Base-by-base conservation (phyloP, 495 filamentous ascomycete species). In the Daldinia concentrica region DNA sequence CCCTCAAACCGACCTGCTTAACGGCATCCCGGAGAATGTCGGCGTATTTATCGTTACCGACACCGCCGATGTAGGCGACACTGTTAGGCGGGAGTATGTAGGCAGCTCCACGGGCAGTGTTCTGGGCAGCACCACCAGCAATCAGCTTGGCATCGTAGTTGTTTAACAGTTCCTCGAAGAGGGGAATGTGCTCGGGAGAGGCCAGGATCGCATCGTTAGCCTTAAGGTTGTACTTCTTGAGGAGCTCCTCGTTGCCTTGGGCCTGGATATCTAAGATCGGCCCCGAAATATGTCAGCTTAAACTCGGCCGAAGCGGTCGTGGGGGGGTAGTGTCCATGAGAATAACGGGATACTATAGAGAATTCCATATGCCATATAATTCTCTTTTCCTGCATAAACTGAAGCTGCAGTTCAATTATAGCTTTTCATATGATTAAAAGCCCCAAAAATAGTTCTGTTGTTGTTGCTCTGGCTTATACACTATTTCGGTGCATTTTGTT, bases 171-270 rank as follows among this genome's bases (percentile, higher is more conserved):
- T 99, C 96, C 75, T 97, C 93, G 80, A 95, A 98, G 79, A 99
- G 82, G 61, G 85, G 86, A 79, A 90, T 85, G 84, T 98, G 95
- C 84, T 97, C 90, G 60, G 91, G 87, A 80, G 96, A 93, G 32
- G 95, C 95, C 60, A 99, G 91, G 81, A 99, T 98, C 64, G 96
- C 95, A 81, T 98, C 95, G 84, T 99, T 97, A 78, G 89, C 83
- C 84, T 98, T 98, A 71, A 99, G 86, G 41, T 86, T 88, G 79
- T 99, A 99, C 84, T 97, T 95, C 63, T 94, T 83, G 54, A 98
- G 90, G 27, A 99, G 87, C 17, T 88, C 87, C 73, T 90, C 86
- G 79, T 93, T 88, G 69, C 91, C 94, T 74, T 89, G 85, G 72
- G 90, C 94, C 84, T 97, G 94, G 80, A 99, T 98, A 80, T 99